Base-by-base conservation (phyloP, 2,329 filamentous ascomycete genomes). In the Cordyceps cicadae region DNA sequence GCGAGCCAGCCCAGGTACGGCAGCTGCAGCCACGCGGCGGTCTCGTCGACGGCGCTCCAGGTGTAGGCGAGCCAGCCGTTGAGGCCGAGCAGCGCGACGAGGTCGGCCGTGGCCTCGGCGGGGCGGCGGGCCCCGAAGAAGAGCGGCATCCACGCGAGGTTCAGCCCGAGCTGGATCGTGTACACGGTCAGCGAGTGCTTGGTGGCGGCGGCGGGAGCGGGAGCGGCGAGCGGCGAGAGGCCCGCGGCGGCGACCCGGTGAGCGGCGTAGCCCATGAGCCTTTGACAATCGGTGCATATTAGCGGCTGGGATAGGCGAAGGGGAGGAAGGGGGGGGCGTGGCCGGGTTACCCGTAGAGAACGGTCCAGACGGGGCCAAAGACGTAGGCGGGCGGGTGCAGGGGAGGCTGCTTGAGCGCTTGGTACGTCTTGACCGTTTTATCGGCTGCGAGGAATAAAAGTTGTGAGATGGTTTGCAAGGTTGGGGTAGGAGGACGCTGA, bases 61-160 rank as follows among this genome's bases (percentile, higher is more conserved):
- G 89, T 75, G 68, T 88, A 89, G 15, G 89, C 81, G 55, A 97
- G 75, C 67, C 91, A 92, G 7, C 81, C 83, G 53, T 90, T 89
- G 34, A 87, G 77, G 9, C 88, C 90, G 0, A 87, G 78, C 9
- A 97, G 79, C 0, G 86, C 81, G 32, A 89, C 75, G 55, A 96
- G 87, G 71, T 97, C 90, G 32, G 81, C 81, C 7, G 90, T 85
- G 3, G 92, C 92, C 69, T 85, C 83, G 57, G 87, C 79, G 1
- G 92, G 91, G 17, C 84, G 83, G 65, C 87, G 86, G 55, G 87
- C 70, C n/a, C 83, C 81, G 71, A 96, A 97, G 81, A 97, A 97
- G 12, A 97, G 81, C 14, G 93, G 93, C 83, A 92, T 97, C 90
- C 90, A 97, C 59, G 87, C 74, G 34, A 96, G 78, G 72, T 97